Evolutionary conservation across 257 asterid species (phyloP), one percentile per base, ranked within the genome.

Genomic region (Rubia yunnanensis): DNA sequence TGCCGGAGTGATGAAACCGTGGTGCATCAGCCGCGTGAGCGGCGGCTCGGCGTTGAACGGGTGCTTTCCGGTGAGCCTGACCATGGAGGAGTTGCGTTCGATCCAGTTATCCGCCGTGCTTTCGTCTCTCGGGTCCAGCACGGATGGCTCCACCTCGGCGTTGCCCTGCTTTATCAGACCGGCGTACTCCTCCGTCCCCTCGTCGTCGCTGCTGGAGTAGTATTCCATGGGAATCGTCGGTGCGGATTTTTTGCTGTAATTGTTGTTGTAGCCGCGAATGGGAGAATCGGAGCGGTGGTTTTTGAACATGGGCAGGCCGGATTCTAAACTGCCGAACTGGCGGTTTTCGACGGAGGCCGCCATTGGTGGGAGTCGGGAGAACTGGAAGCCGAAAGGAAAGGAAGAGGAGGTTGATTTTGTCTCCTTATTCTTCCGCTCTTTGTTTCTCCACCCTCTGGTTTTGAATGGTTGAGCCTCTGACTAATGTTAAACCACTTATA

Each of bases 31-130:
- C 5, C 92, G 76, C 0, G 85, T 66, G 13, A 92, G 75, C 1
- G 96, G 95, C 1, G 97, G 80, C 86, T 92, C 99, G 13, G 95
- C 89, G 81, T 89, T 92, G 78, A 92, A 92, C 11, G 99, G 99
- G 80, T 92, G 99, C 53, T 92, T 92, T 0, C 97, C 99, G 61
- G 99, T 92, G 55, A 92, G 91, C 2, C 99, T 88, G 52, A 92
- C 81, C 88, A 92, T 74, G 27, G 88, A 80, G 0, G 84, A 82
- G 74, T 89, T 80, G 22, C 99, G 87, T 69, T 75, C 84, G 11
- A 92, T 75, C 99, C 99, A 92, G 35, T 76, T 76, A 66, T 92
- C 99, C 26, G 94, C 77, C 10, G 99, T 87, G 60, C 73, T 63
- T 71, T 82, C 87, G 66, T 92, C 98, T 1, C 97, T 62, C 0